Conservation (phyloP, 2,329 filamentous ascomycete species). For the Cytospora mali region DNA sequence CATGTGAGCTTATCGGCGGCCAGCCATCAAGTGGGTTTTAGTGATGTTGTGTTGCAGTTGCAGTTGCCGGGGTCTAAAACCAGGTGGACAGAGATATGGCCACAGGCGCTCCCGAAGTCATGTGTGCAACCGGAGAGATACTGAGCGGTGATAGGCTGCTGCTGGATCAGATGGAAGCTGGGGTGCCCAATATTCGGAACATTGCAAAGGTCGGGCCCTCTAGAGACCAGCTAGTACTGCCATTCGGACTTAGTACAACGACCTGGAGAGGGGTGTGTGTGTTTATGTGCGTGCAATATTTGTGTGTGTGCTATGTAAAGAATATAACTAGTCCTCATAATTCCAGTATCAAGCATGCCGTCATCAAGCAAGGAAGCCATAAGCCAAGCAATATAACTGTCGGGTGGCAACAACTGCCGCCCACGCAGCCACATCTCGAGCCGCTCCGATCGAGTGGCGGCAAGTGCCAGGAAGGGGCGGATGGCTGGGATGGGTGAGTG, state of each 20-base stretch:
- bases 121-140: not conserved
- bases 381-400: not conserved
- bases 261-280: too few species aligned
- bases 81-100: not conserved
- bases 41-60: not conserved
- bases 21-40: constrained; percentile 8
- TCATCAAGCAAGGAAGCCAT: not conserved
- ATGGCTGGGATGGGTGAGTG: too few species aligned
- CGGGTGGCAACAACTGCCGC: not conserved
- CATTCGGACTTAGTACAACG: too few species aligned
- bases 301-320: not conserved
- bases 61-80: not conserved
- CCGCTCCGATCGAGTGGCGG: not conserved
- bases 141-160: not conserved
- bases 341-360: not conserved
- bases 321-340: not conserved
- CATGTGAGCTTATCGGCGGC: constrained; percentile 1
- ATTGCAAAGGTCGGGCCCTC: not conserved
- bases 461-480: not conserved
- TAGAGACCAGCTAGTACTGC: not conserved
- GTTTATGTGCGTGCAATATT: too few species aligned
- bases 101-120: not conserved
- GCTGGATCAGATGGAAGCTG: not conserved
- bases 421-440: not conserved
- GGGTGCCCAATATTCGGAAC: not conserved